Evolutionary conservation across 2,329 filamentous ascomycete species (phyloP), one percentile per base, ranked within the genome.

Genomic region (Cryphonectria nitschkei): DNA sequence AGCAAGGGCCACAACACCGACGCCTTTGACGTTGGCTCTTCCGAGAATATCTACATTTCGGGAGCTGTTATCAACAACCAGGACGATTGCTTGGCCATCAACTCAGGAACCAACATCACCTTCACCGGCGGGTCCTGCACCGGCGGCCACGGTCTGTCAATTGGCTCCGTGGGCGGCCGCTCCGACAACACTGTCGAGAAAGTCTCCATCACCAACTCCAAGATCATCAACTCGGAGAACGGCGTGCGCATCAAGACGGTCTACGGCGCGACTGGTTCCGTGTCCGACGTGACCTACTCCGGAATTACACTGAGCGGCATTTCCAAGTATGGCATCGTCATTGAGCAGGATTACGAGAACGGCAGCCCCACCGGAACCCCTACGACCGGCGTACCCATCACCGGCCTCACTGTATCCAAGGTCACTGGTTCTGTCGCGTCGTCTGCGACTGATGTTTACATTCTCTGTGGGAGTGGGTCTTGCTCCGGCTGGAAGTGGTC

Each of bases 11-110:
- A 86, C 75, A 90, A 90, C 81, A 89, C 87, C 0, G 88, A 89
- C 75, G 88, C 82, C 1, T 90, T 89, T 74, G 87, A 89, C 70
- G 82, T 90, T 63, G 84, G 86, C 65, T 80, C 77, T 56, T 87
- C 83, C 46, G 81, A 76, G 26, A 82, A 82, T 56, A 81, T 89
- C 26, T 82, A 80, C 71, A 89, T 90, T 73, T 81, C 80, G 22
- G 84, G 84, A 43, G 85, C 86, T 43, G 82, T 80, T 41, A 81
- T 90, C 68, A 83, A 87, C 76, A 90, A 89, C 81, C 88, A 90
- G 79, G 88, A 90, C 70, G 88, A 90, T 75, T 90, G 88, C 74
- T 80, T 90, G 14, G 87, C 88, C 39, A 76, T 87, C 73, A 90
- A 88, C 80, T 87, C 85, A 2, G 85, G 84, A 0, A 82, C 79